Conservation (phyloP, 371 early-diverging fungal species). For the Lichtheimia ramosa region DNA sequence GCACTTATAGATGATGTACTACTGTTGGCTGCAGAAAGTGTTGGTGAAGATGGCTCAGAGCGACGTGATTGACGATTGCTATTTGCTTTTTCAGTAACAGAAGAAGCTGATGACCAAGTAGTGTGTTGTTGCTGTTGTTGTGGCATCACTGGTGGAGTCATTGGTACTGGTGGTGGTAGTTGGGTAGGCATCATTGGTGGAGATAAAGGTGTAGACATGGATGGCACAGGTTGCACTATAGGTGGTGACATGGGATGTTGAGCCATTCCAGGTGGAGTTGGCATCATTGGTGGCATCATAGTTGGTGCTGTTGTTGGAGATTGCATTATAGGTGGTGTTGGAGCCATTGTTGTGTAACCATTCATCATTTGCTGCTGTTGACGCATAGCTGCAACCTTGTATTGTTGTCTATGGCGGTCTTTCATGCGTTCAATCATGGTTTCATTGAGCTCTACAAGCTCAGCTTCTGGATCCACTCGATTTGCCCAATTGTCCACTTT, state of each 20-base stretch:
- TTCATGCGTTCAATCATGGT: slow-evolving; percentile 44
- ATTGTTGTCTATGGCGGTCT: slow-evolving; percentile 43
- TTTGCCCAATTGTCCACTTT: slow-evolving; percentile 40
- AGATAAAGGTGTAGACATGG: too few species aligned
- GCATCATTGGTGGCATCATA: slow-evolving; percentile 7
- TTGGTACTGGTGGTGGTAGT: neutral
- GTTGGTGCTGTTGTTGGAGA: neutral
- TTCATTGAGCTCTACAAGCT: slow-evolving; percentile 28
- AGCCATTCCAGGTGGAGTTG: neutral
- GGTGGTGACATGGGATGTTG: neutral
- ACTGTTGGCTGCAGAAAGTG: neutral
- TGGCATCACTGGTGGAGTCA: slow-evolving; percentile 1
- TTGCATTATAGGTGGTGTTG: slow-evolving; percentile 4
- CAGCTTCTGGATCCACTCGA: slow-evolving; percentile 34
- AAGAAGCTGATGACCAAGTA: neutral
- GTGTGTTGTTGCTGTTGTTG: neutral
- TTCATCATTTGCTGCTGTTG: slow-evolving; percentile 20
- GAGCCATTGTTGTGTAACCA: neutral
- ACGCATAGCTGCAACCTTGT: slow-evolving; percentile 37
- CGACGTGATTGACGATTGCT: slow-evolving; percentile 1
- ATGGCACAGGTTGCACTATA: neutral
- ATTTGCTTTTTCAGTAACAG: neutral
- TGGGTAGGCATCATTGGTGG: slow-evolving; percentile 2
- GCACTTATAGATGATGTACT: neutral
- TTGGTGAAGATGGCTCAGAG: slow-evolving; percentile 6